A percentile compares a stretch with the other conserved stretches of the same genome.
Evolutionary conservation across 306 rosid genomes (phyloP).

Genomic region (Medicago arabica): DNA sequence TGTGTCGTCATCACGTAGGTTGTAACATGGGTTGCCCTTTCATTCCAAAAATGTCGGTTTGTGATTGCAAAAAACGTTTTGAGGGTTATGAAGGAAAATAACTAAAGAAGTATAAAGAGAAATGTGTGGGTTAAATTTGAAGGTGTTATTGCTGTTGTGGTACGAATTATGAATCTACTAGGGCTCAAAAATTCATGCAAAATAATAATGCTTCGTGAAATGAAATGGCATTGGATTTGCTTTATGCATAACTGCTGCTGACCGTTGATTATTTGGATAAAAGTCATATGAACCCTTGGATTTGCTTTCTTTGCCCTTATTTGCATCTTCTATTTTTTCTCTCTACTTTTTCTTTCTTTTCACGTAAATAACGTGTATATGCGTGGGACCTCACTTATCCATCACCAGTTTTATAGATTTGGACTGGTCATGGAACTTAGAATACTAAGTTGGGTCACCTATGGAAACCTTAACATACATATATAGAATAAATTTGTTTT

Average conservation of each 20-base stretch:
- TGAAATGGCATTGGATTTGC: conserved; percentile 34
- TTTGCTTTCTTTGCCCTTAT: conserved; percentile 38
- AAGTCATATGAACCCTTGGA: neutral
- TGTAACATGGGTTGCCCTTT: conserved; percentile 44
- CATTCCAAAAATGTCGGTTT: conserved; percentile 47
- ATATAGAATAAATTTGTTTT: too few relatives aligned
- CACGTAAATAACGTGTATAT: neutral
- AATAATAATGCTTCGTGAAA: conserved; percentile 35
- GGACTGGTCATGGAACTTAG: neutral
- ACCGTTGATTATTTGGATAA: conserved; percentile 13
- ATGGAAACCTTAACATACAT: neutral
- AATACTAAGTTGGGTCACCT: neutral
- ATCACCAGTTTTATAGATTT: neutral
- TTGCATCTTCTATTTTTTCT: conserved; percentile 43
- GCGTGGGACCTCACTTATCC: conserved; percentile 42
- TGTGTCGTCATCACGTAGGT: conserved; percentile 44
- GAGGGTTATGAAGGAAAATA: conserved; percentile 6
- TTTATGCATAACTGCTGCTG: neutral
- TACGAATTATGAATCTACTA: conserved; percentile 2
- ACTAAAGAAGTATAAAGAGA: neutral
- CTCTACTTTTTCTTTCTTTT: conserved; percentile 37
- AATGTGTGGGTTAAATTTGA: conserved; percentile 27
- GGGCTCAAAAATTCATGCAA: conserved; percentile 16
- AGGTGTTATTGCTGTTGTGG: conserved; percentile 34
- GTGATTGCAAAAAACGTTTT: neutral